phyloP scores from a whole-genome alignment of 2,329 filamentous ascomycete genomes.

The Trichophyton verrucosum region DNA sequence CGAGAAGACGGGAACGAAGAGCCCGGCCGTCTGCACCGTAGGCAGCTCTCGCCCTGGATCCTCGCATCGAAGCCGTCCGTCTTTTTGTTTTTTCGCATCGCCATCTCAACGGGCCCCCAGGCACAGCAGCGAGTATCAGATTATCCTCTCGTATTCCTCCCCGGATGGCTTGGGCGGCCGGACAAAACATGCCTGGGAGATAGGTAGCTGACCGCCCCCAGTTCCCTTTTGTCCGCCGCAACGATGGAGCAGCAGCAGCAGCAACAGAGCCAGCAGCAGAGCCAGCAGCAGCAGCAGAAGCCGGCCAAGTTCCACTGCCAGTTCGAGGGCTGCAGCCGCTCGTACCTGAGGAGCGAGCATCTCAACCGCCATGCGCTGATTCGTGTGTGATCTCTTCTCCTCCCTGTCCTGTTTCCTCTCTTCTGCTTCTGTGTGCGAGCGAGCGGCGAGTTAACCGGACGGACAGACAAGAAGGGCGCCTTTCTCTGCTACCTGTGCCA shows the following conservation, averaged over 20 bases:
- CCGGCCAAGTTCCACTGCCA: constrained; percentile 12
- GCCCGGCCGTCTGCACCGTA: too few species aligned
- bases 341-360: constrained; percentile 16
- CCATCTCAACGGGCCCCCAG: not conserved
- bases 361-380: constrained; percentile 17
- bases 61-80: not conserved
- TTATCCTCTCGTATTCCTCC: not conserved
- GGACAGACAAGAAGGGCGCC: constrained; percentile 14
- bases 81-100: not conserved
- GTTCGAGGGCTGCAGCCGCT: constrained; percentile 15
- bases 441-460: not conserved
- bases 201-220: not conserved
- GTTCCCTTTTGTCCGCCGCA: not conserved
- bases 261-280: not conserved
- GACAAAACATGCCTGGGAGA: not conserved
- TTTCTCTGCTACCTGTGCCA: constrained; percentile 16
- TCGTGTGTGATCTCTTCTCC: constrained; percentile 10
- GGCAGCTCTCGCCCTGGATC: not conserved
- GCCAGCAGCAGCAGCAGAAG: constrained; percentile 7
- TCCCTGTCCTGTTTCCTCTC: too few species aligned
- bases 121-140: not conserved
- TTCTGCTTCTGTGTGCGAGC: not conserved
- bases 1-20: not conserved
- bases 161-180: not conserved
- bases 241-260: not conserved